Conservation (phyloP, 1,139 yeast species). For the Saccharomyces hybrid region DNA sequence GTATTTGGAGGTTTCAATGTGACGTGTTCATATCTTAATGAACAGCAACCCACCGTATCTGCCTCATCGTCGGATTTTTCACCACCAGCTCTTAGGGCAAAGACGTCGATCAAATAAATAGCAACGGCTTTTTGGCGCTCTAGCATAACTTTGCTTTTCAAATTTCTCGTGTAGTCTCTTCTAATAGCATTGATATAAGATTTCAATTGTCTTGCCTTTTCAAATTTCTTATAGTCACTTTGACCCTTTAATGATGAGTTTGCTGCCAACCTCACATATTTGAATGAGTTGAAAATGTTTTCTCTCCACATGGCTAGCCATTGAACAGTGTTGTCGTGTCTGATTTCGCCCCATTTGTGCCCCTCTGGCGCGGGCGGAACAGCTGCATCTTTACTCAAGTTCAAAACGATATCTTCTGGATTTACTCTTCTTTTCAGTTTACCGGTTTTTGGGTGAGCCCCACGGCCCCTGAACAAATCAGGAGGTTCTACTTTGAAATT, state of each 20-base stretch:
- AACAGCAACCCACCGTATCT: conserved; percentile 97
- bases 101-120: conserved; percentile 84
- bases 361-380: conserved; percentile 84
- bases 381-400: conserved; percentile 63
- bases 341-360: conserved; percentile 83
- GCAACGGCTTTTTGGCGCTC: conserved; percentile 93
- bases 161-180: conserved; percentile 59
- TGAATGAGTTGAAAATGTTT: conserved; percentile 73
- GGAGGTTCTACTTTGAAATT: conserved; percentile 95
- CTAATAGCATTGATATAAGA: conserved; percentile 67
- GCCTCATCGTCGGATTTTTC: conserved; percentile 97
- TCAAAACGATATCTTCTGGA: conserved; percentile 85
- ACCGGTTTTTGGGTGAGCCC: conserved; percentile 95
- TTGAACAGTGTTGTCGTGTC: conserved; percentile 82
- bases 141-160: conserved; percentile 71
- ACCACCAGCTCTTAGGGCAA: conserved; percentile 97
- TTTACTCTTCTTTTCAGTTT: conserved; percentile 71
- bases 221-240: conserved; percentile 86
- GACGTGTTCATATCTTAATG: conserved; percentile 82
- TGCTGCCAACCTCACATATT: conserved; percentile 88
- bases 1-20: conserved; percentile 78
- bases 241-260: conserved; percentile 87
- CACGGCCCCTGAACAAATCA: conserved; percentile 91
- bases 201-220: conserved; percentile 81
- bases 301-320: conserved; percentile 99